Base-by-base conservation (phyloP, 2,329 filamentous ascomycete genomes). In the Colletotrichum neosansevieriae region DNA sequence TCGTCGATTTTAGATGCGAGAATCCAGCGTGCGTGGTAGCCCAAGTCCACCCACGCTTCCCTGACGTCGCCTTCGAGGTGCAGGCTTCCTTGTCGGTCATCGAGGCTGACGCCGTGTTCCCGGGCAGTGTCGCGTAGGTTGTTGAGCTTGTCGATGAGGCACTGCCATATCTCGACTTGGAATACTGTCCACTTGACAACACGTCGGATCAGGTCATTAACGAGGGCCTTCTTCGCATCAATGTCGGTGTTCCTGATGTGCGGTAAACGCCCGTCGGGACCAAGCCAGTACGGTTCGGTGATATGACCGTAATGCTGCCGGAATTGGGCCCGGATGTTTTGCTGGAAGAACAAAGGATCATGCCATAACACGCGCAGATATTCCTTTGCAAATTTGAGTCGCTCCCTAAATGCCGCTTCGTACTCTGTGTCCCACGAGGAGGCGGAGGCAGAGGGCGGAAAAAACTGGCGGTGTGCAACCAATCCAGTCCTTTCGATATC, bases 151-250 rank as follows among this genome's bases (percentile, higher is more conserved):
- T 36, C 15, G 10, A 34, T 7, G 4, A 63, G n/a, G 24, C 42
- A 63, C 17, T 50, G 34, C 58, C 44, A 57, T 13, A 24, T 32
- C 42, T 63, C 51, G 9, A 57, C 13, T 17, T 67, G 12, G 6
- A 50, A 57, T 6, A 58, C 4, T 24, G 58, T 51, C 45, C 51
- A 34, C 2, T 34, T 34, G 10, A 63, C 34, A 2, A 53, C 38
- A 12, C 61, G 60, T 40, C 65, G 42, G 24, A 69, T 53, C 3
- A 64, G 60, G 12, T 69, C 69, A 12, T 63, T 66, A 24, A 58
- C 40, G 13, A 69, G 6, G 7, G 29, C 24, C 42, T 59, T 63
- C 17, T 71, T 69, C 11, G 53, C 69, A 21, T 62, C 60, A n/a
- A 63, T 69, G 38, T 66, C 54, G 17, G 47, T 50, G 4, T n/a